Conservation (phyloP, 495 filamentous ascomycete genomes). For the Penicillium maclennaniae region DNA sequence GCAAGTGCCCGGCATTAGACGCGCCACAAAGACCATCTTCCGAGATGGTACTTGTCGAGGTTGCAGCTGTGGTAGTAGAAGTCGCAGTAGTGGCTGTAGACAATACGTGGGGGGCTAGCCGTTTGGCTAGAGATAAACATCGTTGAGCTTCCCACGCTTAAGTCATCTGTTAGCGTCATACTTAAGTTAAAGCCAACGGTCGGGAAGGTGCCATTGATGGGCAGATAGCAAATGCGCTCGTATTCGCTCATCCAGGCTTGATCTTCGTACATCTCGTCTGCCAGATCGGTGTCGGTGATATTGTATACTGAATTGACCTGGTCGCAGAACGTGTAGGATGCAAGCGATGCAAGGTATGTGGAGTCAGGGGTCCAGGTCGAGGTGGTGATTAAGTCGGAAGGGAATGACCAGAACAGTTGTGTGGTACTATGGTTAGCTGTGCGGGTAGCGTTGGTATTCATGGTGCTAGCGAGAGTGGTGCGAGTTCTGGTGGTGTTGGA, state of each 20-base stretch:
- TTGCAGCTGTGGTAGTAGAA: constrained; percentile 1
- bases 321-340: constrained; percentile 5
- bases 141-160: neutral
- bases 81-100: constrained; percentile 2
- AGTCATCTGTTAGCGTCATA: neutral
- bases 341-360: neutral
- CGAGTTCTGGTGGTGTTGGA: neutral
- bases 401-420: neutral
- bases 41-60: neutral
- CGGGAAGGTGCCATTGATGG: neutral
- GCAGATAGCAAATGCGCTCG: constrained; percentile 1
- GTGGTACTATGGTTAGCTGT: constrained; percentile 6
- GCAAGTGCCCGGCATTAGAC: neutral
- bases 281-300: constrained; percentile 1
- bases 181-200: constrained; percentile 4
- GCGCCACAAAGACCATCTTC: neutral
- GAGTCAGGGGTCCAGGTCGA: neutral
- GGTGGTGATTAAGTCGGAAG: neutral
- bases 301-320: constrained; percentile 4
- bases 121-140: constrained; percentile 1
- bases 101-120: neutral
- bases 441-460: constrained; percentile 6
- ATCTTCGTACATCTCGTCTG: neutral
- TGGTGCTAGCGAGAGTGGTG: constrained; percentile 1
- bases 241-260: constrained; percentile 3